Evolutionary conservation across 1,139 yeast species (phyloP).

Genomic region (Blastobotrys proliferans): DNA sequence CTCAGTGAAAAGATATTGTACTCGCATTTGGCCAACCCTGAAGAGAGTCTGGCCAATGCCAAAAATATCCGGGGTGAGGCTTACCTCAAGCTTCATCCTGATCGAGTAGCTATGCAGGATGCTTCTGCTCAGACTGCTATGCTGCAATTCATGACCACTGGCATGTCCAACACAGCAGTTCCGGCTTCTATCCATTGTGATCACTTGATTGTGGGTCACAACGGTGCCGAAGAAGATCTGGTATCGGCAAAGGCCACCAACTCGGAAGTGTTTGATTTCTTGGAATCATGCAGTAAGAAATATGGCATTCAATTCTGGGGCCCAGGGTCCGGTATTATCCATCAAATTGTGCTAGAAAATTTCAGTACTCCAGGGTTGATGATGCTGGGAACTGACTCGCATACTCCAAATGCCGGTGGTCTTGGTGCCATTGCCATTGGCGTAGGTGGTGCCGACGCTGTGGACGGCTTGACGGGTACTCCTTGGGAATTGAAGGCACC

Average conservation of each 20-base stretch:
- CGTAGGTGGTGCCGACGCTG: conserved; percentile 99
- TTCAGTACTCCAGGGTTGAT: conserved; percentile 90
- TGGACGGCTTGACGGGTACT: conserved; percentile 93
- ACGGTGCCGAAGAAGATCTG: conserved; percentile 81
- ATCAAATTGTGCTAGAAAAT: conserved; percentile 93
- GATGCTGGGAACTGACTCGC: conserved; percentile 97
- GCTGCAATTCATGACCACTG: conserved; percentile 94
- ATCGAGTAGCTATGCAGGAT: conserved; percentile 98
- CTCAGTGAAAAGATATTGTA: conserved; percentile 90
- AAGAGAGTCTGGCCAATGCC: conserved; percentile 55
- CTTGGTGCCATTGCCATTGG: conserved; percentile 96
- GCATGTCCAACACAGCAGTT: conserved; percentile 77
- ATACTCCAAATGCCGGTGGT: conserved; percentile 98
- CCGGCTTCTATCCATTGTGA: conserved; percentile 98
- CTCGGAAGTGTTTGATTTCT: conserved; percentile 89
- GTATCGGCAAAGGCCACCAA: conserved; percentile 72
- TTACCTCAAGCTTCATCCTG: conserved; percentile 90
- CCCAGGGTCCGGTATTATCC: conserved; percentile 97
- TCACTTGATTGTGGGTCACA: conserved; percentile 92
- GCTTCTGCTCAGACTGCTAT: conserved; percentile 98
- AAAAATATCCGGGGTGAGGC: conserved; percentile 67
- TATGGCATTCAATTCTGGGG: conserved; percentile 99
- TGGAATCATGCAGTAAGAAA: conserved; percentile 83
- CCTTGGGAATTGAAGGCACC: conserved; percentile 99
- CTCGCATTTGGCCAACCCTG: conserved; percentile 84